These are phyloP conservation scores for Suhomyces sp. DNA, from an alignment of 805 yeast species.

Conservation along the genomic window DNA sequence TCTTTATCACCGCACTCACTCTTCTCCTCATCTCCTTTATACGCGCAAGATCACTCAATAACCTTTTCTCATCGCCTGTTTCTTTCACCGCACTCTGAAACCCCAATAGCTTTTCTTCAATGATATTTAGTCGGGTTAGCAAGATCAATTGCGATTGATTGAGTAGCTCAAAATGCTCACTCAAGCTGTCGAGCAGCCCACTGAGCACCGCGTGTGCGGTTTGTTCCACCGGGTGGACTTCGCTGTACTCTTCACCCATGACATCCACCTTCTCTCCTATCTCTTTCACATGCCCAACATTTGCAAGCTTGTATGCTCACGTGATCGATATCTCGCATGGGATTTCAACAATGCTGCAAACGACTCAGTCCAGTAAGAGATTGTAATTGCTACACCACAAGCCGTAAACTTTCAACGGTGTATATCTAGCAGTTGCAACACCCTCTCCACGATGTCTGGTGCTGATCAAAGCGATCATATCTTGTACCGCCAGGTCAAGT, in stretches of 20 bases:
- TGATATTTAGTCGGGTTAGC: constrained; percentile 44
- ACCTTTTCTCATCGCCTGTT: constrained; percentile 16
- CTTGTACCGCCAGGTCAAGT: constrained; percentile 36
- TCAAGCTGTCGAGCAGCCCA: constrained; percentile 50
- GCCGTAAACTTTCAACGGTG: neutral
- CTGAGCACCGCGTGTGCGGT: constrained; percentile 56
- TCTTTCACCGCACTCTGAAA: constrained; percentile 20
- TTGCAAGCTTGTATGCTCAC: neutral
- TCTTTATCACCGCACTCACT: constrained; percentile 23
- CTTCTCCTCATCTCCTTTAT: constrained; percentile 32
- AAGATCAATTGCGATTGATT: constrained; percentile 57
- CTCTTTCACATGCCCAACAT: neutral
- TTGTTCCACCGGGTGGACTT: constrained; percentile 58
- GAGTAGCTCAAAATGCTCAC: constrained; percentile 48
- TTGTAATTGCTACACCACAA: neutral
- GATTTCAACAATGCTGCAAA: neutral
- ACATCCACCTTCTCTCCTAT: neutral
- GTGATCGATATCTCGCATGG: neutral
- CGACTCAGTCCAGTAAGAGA: neutral
- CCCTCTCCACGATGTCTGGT: neutral
- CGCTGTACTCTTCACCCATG: constrained; percentile 10
- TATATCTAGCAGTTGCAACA: neutral
- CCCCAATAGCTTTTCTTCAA: constrained; percentile 32
- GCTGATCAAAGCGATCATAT: constrained; percentile 5
- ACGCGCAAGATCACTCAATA: constrained; percentile 17